Evolutionary conservation across 768 basidiomycete genomes (phyloP).

Genomic region (Rhodocollybia butyracea): DNA sequence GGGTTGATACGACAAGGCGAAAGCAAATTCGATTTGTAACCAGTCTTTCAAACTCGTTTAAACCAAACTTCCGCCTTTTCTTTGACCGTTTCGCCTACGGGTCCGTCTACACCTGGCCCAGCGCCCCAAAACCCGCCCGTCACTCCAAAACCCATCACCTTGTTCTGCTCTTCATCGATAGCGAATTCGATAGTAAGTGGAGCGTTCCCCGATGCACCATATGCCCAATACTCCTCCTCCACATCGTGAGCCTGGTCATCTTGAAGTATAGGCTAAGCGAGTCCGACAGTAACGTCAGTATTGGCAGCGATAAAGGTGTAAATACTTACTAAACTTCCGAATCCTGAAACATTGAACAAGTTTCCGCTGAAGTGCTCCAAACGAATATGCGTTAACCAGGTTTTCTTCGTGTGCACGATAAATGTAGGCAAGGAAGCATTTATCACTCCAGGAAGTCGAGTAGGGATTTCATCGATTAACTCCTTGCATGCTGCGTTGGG

Average conservation of each 20-base stretch:
- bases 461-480: constrained; percentile 8
- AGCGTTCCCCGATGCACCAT: constrained; percentile 11
- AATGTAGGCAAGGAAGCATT: constrained; percentile 15
- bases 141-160: constrained; percentile 17
- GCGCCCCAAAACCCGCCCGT: constrained; percentile 16
- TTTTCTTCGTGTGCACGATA: constrained; percentile 12
- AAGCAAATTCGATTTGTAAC: too few relatives aligned
- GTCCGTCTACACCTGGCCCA: constrained; percentile 7
- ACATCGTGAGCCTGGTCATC: neutral
- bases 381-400: constrained; percentile 13
- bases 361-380: constrained; percentile 19
- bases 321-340: constrained; percentile 16
- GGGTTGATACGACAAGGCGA: too few relatives aligned
- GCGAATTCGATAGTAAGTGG: constrained; percentile 15
- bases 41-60: neutral
- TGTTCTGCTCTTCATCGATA: constrained; percentile 1
- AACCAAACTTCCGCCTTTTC: constrained; percentile 15
- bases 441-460: constrained; percentile 12
- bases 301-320: neutral
- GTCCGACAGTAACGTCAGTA: neutral
- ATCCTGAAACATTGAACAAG: constrained; percentile 15
- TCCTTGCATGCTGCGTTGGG: constrained; percentile 8
- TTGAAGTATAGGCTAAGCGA: neutral
- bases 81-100: constrained; percentile 7
- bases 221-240: constrained; percentile 18